A percentile compares a stretch with the other conserved stretches of the same genome.
phyloP scores from a whole-genome alignment of 257 asterid species.

The Handroanthus guayacan region DNA sequence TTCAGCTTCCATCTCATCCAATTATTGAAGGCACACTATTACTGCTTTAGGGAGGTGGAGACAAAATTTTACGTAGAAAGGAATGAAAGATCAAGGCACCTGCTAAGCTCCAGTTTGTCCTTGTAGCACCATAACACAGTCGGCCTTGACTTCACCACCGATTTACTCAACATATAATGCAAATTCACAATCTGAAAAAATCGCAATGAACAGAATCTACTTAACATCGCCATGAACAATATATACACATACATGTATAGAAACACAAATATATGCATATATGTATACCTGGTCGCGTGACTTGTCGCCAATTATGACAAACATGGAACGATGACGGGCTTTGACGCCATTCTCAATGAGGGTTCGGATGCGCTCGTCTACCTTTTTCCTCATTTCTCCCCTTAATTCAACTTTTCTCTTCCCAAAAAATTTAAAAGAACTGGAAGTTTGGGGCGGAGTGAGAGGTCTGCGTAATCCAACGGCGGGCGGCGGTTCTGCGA shows the following conservation, averaged over 20 bases:
- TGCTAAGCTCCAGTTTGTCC: constrained; percentile 93
- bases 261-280: background rate
- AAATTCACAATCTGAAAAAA: constrained; percentile 68
- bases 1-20: constrained; percentile 11
- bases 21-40: background rate
- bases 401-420: constrained; percentile 3
- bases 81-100: constrained; percentile 45
- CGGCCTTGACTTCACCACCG: constrained; percentile 76
- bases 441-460: constrained; percentile 17
- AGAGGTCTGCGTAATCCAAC: background rate
- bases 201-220: background rate
- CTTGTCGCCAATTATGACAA: constrained; percentile 91
- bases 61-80: background rate
- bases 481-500: constrained; percentile 13
- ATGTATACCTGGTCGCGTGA: constrained; percentile 75
- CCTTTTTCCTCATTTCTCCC: constrained; percentile 73
- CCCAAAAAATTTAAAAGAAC: background rate
- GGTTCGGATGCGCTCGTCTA: constrained; percentile 85
- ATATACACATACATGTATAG: background rate
- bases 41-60: background rate
- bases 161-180: constrained; percentile 74
- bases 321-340: constrained; percentile 87
- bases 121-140: constrained; percentile 92
- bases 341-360: constrained; percentile 92
- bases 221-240: constrained; percentile 6